Conservation (phyloP, 192 early-diverging fungal genomes). For the Spizellomyces punctatus region DNA sequence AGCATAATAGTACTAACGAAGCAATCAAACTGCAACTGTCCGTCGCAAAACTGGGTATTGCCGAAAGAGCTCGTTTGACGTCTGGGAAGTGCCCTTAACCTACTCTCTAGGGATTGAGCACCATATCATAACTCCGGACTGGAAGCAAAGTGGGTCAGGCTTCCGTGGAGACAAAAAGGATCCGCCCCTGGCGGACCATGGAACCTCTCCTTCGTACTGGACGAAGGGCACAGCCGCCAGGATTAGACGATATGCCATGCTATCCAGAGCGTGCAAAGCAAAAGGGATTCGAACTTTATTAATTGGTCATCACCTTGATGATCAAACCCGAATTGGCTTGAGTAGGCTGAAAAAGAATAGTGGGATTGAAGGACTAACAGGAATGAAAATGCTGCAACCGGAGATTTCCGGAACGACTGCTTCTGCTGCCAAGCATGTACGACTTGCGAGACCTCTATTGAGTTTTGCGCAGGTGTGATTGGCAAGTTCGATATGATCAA, state of each 20-base stretch:
- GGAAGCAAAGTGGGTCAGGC: constrained; percentile 38
- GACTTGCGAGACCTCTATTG: constrained; percentile 45
- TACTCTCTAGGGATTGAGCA: constrained; percentile 7
- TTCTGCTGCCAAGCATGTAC: constrained; percentile 41
- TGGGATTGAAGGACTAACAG: constrained; percentile 53
- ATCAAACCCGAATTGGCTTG: constrained; percentile 51
- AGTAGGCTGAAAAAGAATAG: constrained; percentile 42
- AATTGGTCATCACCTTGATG: constrained; percentile 48
- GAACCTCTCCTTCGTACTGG: neutral
- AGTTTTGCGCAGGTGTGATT: constrained; percentile 41
- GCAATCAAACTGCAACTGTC: constrained; percentile 34
- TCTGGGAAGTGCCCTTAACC: neutral
- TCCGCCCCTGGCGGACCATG: constrained; percentile 4
- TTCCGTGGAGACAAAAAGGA: constrained; percentile 23
- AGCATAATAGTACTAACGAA: constrained; percentile 42
- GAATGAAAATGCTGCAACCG: constrained; percentile 29
- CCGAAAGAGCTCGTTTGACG: neutral
- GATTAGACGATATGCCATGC: constrained; percentile 36
- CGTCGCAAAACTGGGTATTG: constrained; percentile 27
- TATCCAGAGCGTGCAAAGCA: constrained; percentile 39
- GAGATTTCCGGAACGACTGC: constrained; percentile 38
- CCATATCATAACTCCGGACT: constrained; percentile 9
- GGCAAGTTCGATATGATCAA: neutral
- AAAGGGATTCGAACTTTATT: constrained; percentile 44
- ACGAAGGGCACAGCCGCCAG: constrained; percentile 13